Conservation (phyloP, 345 rosid genomes). For the Salix udensis region DNA sequence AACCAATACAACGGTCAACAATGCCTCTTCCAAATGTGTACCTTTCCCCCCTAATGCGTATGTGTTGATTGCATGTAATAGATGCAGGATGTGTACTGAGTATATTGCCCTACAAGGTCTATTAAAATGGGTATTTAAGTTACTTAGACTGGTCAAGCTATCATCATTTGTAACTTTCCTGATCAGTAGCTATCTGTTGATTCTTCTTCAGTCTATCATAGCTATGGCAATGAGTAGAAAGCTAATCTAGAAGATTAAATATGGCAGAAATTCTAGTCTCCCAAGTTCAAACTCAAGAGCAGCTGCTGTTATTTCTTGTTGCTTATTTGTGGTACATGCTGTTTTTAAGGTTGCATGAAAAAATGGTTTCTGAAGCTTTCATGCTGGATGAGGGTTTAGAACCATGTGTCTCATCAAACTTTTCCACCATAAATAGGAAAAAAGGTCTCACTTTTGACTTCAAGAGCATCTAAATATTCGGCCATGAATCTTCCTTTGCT, state of each 20-base stretch:
- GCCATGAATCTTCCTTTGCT: background rate
- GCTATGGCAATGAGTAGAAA: background rate
- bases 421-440: background rate
- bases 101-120: background rate
- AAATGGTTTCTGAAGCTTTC: background rate
- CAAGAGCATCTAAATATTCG: background rate
- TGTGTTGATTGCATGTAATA: background rate
- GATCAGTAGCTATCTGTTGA: background rate
- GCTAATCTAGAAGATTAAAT: constrained; percentile 4
- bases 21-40: background rate
- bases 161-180: background rate
- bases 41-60: background rate
- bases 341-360: background rate
- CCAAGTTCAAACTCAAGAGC: background rate
- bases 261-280: background rate
- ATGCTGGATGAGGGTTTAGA: background rate
- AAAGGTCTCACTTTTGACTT: background rate
- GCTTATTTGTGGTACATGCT: background rate
- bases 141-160: background rate
- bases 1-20: constrained; percentile 4
- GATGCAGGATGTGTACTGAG: background rate
- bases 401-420: background rate
- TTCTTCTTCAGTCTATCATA: background rate
- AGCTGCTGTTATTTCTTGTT: background rate
- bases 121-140: background rate